Evolutionary conservation across 1,284 basidiomycete genomes (phyloP), one percentile per base, ranked within the genome.

Genomic region (Moniliophthora roreri): DNA sequence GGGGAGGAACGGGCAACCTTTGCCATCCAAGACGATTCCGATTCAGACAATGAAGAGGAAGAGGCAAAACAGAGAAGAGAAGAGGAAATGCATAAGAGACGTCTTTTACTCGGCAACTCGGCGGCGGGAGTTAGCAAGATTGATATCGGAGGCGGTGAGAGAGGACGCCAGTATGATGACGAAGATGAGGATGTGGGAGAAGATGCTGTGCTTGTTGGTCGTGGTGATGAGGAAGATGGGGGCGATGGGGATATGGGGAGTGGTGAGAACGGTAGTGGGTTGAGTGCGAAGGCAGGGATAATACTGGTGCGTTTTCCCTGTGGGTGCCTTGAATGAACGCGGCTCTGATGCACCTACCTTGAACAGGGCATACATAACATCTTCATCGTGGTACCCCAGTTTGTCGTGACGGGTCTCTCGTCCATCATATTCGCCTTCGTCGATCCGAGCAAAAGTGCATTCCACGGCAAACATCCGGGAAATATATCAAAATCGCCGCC

Each of bases 301-400:
- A 94, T 96, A 53, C 73, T 96, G 51, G 91, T 93, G 61, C 69
- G 53, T 61, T 38, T 48, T 35, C 2, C 47, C 15, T 54, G 23
- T 16, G 7, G 16, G 3, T 16, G n/a, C n/a, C n/a, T n/a, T n/a
- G n/a, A n/a, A n/a, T n/a, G n/a, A n/a, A n/a, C n/a, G n/a, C 13
- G 20, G 11, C 23, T 28, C 45, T 47, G 36, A 20, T 40, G 24
- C 38, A 44, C 46, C 44, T n/a, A n/a, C n/a, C n/a, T n/a, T 48
- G 57, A 42, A 36, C 58, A 91, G 90, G 93, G 93, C 35, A 95
- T 95, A 52, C 93, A 95, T 68, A 97, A 95, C 62, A 80, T 96
- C 50, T 95, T 91, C 66, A 77, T 96, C 59, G 94, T 96, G 50
- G 73, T 89, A 11, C 81, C 87, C 0, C 82, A 89, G 59, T 87